Evolutionary conservation across 305 asterid genomes (phyloP).

Genomic region (Fraxinus nigra): DNA sequence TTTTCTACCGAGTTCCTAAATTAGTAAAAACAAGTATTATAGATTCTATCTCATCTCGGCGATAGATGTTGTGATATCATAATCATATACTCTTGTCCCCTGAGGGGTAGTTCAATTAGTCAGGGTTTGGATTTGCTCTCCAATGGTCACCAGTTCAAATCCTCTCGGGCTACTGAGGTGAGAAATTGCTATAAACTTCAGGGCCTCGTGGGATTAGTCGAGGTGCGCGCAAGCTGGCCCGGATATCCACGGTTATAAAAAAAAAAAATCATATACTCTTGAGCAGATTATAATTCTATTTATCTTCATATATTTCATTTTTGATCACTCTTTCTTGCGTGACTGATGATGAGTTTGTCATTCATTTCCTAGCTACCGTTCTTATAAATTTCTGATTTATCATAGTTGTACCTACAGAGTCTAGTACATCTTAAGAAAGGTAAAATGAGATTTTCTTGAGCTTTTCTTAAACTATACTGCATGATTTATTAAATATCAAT

Average conservation of each 20-base stretch:
- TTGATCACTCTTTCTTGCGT: background rate
- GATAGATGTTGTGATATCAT: background rate
- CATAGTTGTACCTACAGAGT: background rate
- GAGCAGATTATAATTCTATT: background rate
- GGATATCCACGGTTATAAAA: no score
- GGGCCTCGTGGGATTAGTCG: no score
- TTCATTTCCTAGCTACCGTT: background rate
- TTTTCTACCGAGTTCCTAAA: background rate
- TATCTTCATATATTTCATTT: background rate
- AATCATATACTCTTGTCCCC: background rate
- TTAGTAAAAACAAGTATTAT: background rate
- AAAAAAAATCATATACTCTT: background rate
- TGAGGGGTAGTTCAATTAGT: no score
- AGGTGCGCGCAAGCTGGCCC: no score
- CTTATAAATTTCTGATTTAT: background rate
- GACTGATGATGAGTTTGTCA: background rate
- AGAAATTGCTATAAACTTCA: no score
- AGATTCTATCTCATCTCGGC: background rate
- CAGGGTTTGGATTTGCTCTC: no score
- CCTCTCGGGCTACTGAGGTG: no score
- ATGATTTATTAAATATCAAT: background rate
- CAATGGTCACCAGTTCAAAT: no score
- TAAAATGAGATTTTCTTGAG: background rate
- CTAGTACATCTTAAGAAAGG: background rate
- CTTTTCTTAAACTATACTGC: background rate